These are phyloP conservation scores for Oxyria digyna DNA, from an alignment of 148 eudicot genomes.

Conservation along the genomic window DNA sequence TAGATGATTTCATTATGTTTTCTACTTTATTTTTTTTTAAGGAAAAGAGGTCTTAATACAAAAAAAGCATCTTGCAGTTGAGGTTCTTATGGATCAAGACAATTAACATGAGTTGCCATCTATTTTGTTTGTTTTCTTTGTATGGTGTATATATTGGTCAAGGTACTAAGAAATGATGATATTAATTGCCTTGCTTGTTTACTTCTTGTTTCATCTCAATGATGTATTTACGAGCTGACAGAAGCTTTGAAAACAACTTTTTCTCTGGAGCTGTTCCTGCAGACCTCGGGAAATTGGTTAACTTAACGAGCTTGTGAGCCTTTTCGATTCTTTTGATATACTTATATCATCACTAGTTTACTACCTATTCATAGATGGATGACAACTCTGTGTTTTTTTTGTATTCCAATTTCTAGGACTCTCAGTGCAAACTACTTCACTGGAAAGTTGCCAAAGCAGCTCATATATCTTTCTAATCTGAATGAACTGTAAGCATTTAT, in stretches of 20 bases:
- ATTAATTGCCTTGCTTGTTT: neutral
- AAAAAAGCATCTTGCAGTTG: neutral
- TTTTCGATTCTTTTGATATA: neutral
- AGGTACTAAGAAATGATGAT: neutral
- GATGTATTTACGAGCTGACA: constrained; percentile 5
- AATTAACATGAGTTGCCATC: neutral
- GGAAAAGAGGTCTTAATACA: neutral
- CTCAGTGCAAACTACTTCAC: constrained; percentile 39
- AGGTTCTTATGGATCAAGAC: neutral
- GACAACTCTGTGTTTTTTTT: neutral
- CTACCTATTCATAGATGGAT: neutral
- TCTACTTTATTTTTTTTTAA: too few species aligned
- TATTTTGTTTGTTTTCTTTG: neutral
- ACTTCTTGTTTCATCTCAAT: neutral
- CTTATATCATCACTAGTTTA: neutral
- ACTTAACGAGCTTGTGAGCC: constrained; percentile 16
- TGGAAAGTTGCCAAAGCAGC: constrained; percentile 37
- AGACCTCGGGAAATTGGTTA: constrained; percentile 26
- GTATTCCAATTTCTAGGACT: constrained; percentile 18
- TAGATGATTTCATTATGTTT: too few species aligned
- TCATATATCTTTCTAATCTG: constrained; percentile 27
- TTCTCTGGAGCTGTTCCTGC: constrained; percentile 31
- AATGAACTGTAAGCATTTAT: constrained; percentile 36
- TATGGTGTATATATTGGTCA: neutral
- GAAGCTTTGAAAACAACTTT: constrained; percentile 30